Base-by-base conservation (phyloP, 768 basidiomycete genomes). In the Panaeolus papilionaceus region DNA sequence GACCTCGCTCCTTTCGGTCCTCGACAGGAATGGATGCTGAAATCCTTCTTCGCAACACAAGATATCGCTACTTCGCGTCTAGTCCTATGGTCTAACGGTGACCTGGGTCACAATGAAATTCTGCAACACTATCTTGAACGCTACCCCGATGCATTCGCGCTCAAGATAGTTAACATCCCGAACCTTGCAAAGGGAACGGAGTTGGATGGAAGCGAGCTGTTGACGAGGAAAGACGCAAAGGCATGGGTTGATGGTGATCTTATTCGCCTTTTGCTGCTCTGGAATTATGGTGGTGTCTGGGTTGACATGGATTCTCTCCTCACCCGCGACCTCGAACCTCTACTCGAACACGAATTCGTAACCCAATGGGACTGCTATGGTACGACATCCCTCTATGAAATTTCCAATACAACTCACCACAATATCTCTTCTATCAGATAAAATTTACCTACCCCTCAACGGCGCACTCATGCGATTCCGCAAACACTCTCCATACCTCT, bases 301-400 rank as follows among this genome's bases (percentile, higher is more conserved):
- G 84, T 98, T 61, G 97, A 99, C 76, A 98, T 98, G 95, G 97
- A 99, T 78, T 93, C 93, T 63, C 84, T 99, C 65, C 81, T 98
- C 69, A 97, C 95, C 54, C 83, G 97, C 65, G 93, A 96, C 79
- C 80, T 99, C 39, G 83, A 89, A 2, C 95, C 96, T 9, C 82
- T 98, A 65, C 84, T 93, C 6, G 96, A 98, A 76, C 92, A 94
- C 73, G 97, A 99, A 78, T 99, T 96, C 75, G 94, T 98, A 10
- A 97, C 95, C 1, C 96, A 99, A 74, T 99, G 97, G 97, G 97
- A 99, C 75, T 98, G 97, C 77, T 98, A 98, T 73, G 94, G 96
- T 95, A 75, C 49, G 89, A 74, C 16, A 39, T 49, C 23, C 38
- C 61, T 38, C 64, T 38, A 20, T 42, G 33, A 20, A 1, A 9